Base-by-base conservation (phyloP, 495 filamentous ascomycete species). In the Alectoria sarmentosa region DNA sequence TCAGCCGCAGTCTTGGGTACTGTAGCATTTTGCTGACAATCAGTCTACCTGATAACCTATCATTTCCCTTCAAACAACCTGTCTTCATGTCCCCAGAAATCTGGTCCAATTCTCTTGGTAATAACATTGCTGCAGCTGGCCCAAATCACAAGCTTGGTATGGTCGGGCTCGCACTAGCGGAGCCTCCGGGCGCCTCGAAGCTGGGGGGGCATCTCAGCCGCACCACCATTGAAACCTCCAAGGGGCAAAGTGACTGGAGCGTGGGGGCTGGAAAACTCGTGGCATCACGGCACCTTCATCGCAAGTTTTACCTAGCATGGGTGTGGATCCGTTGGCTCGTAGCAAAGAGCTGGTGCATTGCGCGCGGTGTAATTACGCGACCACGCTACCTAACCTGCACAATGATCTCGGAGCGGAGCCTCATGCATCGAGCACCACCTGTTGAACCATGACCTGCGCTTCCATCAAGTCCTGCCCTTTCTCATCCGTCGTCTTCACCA, bases 401-500 rank as follows among this genome's bases (percentile, higher is more conserved):
- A 23, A 49, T 0, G 32, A 0, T 8, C 15, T 14, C 1, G 15
- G 55, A 6, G 23, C 30, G 10, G 38, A 9, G 6, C 14, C 1
- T 60, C 37, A 42, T 55, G 17, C 26, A n/a, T 63, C 49, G 10
- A 30, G 26, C 11, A 41, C 37, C 15, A 41, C 28, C 38, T 42
- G 5, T 3, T 44, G 6, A 0, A 63, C 41, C 26, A 63, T 42
- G 23, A 57, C 38, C 37, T 63, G 61, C 14, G 48, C 26, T 36
- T 57, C 13, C 1, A 21, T 5, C 15, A 63, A 44, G 9, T 8
- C 23, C 4, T 36, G 28, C 3, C 61, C 68, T 38, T 55, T 62
- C 59, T 69, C 66, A 46, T 70, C 60, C 4, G 58, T 68, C 17
- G 23, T n/a, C 37, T 70, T 70, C 4, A 68, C 42, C 32, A 70